These are phyloP conservation scores for Astrothelium macrocarpum DNA, from an alignment of 495 filamentous ascomycete species.

Conservation along the genomic window DNA sequence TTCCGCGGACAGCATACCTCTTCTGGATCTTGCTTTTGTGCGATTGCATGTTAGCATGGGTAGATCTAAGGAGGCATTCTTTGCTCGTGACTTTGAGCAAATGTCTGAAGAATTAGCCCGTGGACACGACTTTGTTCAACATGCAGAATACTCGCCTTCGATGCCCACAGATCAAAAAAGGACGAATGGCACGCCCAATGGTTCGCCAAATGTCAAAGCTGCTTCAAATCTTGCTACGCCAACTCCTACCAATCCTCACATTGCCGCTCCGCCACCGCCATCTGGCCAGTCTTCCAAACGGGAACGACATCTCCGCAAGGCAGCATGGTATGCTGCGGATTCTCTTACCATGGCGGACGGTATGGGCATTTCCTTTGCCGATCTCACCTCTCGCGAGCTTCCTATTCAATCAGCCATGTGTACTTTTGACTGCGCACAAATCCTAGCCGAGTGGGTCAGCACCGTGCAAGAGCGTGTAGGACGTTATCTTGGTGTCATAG, in stretches of 20 bases:
- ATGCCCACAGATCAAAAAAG: constrained; percentile 45
- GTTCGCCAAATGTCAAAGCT: constrained; percentile 32
- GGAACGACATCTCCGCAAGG: constrained; percentile 84
- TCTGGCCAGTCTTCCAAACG: constrained; percentile 48
- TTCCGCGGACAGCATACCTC: constrained; percentile 85
- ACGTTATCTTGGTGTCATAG: constrained; percentile 74
- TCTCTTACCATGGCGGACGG: constrained; percentile 85
- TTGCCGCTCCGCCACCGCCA: constrained; percentile 15
- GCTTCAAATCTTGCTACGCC: not conserved
- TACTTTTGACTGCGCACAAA: constrained; percentile 91
- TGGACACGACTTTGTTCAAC: constrained; percentile 65
- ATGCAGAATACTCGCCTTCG: constrained; percentile 56
- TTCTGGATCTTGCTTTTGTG: constrained; percentile 92
- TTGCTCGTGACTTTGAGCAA: constrained; percentile 85
- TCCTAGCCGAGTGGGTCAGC: constrained; percentile 91
- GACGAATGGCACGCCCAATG: constrained; percentile 37
- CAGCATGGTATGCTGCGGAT: constrained; percentile 89
- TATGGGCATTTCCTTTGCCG: constrained; percentile 75
- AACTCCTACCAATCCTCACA: constrained; percentile 9
- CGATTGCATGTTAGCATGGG: constrained; percentile 88
- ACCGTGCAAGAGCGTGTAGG: constrained; percentile 94
- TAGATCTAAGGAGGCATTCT: constrained; percentile 86
- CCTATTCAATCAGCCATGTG: constrained; percentile 90
- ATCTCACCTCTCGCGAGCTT: constrained; percentile 79
- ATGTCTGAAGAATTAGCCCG: constrained; percentile 85